These are phyloP conservation scores for Lumnitzera littorea DNA, from an alignment of 345 rosid species.

Conservation along the genomic window DNA sequence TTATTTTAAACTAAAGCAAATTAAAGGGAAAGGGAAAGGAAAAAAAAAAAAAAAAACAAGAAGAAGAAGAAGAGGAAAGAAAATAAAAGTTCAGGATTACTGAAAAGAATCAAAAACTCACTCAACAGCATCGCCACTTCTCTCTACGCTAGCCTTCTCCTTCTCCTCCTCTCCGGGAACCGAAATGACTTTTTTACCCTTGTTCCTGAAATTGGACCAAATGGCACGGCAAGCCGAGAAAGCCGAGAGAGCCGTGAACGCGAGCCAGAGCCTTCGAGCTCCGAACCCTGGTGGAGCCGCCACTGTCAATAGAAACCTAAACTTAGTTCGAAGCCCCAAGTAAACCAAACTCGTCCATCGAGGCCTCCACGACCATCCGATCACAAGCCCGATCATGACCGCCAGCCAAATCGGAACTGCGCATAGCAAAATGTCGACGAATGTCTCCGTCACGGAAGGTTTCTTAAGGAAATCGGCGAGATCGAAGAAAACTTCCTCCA, in stretches of 20 bases:
- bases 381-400: slow-evolving; percentile 76
- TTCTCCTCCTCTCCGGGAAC: not conserved
- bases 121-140: no score
- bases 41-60: no score
- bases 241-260: slow-evolving; percentile 70
- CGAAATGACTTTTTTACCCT: slow-evolving; percentile 9
- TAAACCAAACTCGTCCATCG: slow-evolving; percentile 71
- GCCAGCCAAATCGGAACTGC: slow-evolving; percentile 89
- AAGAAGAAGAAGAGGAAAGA: no score
- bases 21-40: no score
- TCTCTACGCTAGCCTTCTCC: no score
- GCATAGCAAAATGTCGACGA: slow-evolving; percentile 75
- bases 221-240: slow-evolving; percentile 64
- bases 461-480: slow-evolving; percentile 44
- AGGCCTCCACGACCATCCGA: slow-evolving; percentile 93
- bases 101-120: no score
- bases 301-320: slow-evolving; percentile 56
- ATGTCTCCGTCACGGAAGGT: slow-evolving; percentile 61
- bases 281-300: slow-evolving; percentile 74
- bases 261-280: slow-evolving; percentile 81
- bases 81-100: no score
- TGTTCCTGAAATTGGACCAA: slow-evolving; percentile 39
- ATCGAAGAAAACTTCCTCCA: slow-evolving; percentile 54
- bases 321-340: slow-evolving; percentile 60
- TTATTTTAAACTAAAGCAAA: no score